phyloP scores from a whole-genome alignment of 257 asterid genomes.

The Agastache rugosa region DNA sequence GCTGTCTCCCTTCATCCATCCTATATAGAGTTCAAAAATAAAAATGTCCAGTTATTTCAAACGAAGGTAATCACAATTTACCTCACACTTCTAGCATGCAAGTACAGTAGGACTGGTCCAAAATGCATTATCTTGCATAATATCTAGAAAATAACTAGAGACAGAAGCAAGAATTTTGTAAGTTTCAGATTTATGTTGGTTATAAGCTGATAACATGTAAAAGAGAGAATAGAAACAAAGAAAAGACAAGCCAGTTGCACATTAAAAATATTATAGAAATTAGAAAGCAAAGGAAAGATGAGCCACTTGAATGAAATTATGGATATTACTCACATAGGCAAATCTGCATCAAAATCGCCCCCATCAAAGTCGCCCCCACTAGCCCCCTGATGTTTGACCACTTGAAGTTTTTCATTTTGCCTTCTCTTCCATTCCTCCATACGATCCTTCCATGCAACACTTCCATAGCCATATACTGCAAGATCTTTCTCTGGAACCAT shows the following conservation, averaged over 20 bases:
- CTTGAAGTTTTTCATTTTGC: slow-evolving; percentile 70
- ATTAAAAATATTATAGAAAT: not conserved
- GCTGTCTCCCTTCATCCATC: slow-evolving; percentile 98
- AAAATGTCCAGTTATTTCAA: slow-evolving; percentile 1
- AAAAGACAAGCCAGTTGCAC: not conserved
- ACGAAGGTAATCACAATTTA: not conserved
- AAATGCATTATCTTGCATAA: not conserved
- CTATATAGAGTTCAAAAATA: slow-evolving; percentile 46
- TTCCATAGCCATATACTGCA: slow-evolving; percentile 91
- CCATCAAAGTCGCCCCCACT: slow-evolving; percentile 51
- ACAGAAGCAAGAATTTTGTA: not conserved
- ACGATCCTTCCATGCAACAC: slow-evolving; percentile 95
- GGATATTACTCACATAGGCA: slow-evolving; percentile 63
- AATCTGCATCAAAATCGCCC: slow-evolving; percentile 56
- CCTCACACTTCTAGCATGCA: not conserved
- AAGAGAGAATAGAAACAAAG: not conserved
- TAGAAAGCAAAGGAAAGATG: not conserved
- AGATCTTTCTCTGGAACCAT: slow-evolving; percentile 86
- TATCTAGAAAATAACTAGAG: not conserved
- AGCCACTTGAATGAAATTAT: not conserved
- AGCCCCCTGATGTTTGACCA: slow-evolving; percentile 66
- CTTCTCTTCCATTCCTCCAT: slow-evolving; percentile 90
- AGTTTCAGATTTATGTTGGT: not conserved
- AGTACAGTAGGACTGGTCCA: not conserved
- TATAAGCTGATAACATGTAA: not conserved